Base-by-base conservation (phyloP, 495 filamentous ascomycete genomes). In the Bombardia bombarda region DNA sequence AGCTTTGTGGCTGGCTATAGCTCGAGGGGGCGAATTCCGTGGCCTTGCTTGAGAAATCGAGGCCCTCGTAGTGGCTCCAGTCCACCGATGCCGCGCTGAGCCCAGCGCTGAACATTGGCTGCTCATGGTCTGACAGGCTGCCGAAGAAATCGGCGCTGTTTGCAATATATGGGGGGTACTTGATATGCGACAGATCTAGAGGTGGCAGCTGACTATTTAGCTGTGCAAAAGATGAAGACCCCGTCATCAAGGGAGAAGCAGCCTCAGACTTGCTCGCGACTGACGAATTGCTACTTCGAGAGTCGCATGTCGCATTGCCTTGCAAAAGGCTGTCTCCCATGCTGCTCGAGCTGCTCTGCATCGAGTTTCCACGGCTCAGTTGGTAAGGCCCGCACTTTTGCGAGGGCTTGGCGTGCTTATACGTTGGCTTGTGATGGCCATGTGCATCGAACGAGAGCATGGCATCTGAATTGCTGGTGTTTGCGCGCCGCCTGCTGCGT, bases 391-490 rank as follows among this genome's bases (percentile, higher is more conserved):
- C 86, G 54, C 74, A 83, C 61, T 87, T 83, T 58, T 93, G 87
- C 47, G 86, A 84, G 47, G 83, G 76, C 61, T 87, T 83, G 65
- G 92, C 82, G 60, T 90, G 84, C 65, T 89, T 88, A 63, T 93
- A 86, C 22, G 82, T 78, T 7, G 90, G 90, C 66, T 90, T 90
- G 72, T 95, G 90, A 62, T 96, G 88, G 47, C 90, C 90, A 56
- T 95, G 92, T 39, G 84, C 77, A 68, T 95, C 92, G 47, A 92
- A 79, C 28, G 85, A 87, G 48, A 96, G 73, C 23, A 77, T 75
- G 49, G 77, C 66, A 34, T 95, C 90, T n/a, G 89, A 93, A 51
- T 83, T 86, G 43, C 82, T 79, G 40, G 87, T 85, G 45, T 83
- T 83, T 42, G 93, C 80, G 46, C 83, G 80, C 33, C 70, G 63